phyloP scores from a whole-genome alignment of 2,329 filamentous ascomycete species.

The Ciborinia camelliae region DNA sequence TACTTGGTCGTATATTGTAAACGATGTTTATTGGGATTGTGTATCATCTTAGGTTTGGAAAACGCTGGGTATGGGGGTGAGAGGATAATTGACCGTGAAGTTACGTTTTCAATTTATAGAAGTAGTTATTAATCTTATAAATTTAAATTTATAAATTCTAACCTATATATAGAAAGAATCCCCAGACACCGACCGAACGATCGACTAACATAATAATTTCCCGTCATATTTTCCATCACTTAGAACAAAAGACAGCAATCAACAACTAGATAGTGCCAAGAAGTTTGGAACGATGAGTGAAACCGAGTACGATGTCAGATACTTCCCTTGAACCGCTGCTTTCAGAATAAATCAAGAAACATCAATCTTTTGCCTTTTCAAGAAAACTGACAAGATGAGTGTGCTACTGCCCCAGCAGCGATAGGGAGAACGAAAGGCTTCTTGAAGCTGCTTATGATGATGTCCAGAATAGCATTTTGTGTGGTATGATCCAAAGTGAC shows the following conservation, averaged over 20 bases:
- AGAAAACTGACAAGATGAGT: constrained; percentile 28
- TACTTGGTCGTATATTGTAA: too few species aligned
- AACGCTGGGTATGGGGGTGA: too few species aligned
- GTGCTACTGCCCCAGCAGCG: constrained; percentile 31
- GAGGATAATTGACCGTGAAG: too few species aligned
- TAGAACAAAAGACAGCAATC: background rate
- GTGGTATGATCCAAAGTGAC: constrained; percentile 12
- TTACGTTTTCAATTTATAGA: too few species aligned
- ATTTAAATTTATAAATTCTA: too few species aligned
- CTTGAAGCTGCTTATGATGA: constrained; percentile 33
- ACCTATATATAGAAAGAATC: too few species aligned
- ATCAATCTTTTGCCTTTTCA: constrained; percentile 30
- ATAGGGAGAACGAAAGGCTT: constrained; percentile 33
- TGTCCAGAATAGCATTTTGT: constrained; percentile 27
- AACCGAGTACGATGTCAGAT: background rate
- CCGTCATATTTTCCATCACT: background rate
- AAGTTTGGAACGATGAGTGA: background rate
- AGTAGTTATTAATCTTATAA: background rate
- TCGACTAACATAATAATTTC: background rate
- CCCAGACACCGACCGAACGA: background rate
- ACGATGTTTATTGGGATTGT: too few species aligned
- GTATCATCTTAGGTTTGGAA: too few species aligned
- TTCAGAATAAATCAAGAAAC: background rate
- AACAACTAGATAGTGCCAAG: background rate
- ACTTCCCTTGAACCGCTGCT: background rate